A percentile compares a stretch with the other conserved stretches of the same genome.
Evolutionary conservation across 371 early-diverging fungal genomes (phyloP).

Genomic region (Zychaea mexicana): DNA sequence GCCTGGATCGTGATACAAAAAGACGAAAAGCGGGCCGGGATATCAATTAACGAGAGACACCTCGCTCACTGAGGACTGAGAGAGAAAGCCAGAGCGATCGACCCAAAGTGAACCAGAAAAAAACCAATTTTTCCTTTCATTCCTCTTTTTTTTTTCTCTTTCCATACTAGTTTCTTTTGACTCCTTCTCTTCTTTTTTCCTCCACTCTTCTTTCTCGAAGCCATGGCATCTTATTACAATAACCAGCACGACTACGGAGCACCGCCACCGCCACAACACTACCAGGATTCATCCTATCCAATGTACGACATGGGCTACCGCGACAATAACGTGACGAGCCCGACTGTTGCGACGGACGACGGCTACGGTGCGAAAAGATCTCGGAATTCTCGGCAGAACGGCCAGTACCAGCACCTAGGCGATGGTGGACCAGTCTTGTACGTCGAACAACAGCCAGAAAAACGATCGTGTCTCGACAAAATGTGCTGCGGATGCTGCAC

Average conservation of each 20-base stretch:
- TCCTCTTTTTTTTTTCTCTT: not conserved
- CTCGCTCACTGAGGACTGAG: not conserved
- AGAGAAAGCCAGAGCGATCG: conserved; percentile 5
- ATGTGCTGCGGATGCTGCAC: conserved; percentile 55
- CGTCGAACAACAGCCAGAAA: not conserved
- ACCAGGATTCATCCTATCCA: conserved; percentile 10
- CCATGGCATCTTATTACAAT: conserved; percentile 21
- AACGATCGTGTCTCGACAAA: conserved; percentile 41
- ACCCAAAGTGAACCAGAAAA: not conserved
- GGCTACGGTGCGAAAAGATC: conserved; percentile 3
- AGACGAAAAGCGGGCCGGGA: not conserved
- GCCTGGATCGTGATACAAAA: conserved; percentile 3
- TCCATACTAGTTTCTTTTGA: no score
- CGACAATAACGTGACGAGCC: not conserved
- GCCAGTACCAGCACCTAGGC: conserved; percentile 9
- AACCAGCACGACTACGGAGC: conserved; percentile 9
- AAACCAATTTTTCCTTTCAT: not conserved
- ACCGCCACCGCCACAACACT: conserved; percentile 14
- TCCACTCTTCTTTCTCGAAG: conserved; percentile 1
- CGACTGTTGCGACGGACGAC: conserved; percentile 12
- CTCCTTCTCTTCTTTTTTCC: no score
- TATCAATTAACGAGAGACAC: not conserved
- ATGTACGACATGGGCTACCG: conserved; percentile 10
- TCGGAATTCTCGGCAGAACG: conserved; percentile 6
- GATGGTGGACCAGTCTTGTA: conserved; percentile 7